Conservation (phyloP, 257 asterid genomes). For the Nicotiana otophora region DNA sequence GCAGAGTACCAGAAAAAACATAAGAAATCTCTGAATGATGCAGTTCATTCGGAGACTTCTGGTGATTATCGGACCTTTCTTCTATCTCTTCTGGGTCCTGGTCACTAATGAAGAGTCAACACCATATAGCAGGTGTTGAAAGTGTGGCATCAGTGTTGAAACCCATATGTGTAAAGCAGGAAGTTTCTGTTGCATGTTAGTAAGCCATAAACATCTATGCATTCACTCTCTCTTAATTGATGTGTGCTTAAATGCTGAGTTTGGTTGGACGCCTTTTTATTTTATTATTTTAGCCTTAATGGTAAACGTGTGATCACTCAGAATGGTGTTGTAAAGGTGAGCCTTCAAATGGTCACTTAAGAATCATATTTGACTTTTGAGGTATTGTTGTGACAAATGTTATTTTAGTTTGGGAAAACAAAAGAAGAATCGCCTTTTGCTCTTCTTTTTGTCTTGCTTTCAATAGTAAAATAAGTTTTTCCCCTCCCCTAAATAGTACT, state of each 20-base stretch:
- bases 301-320: not conserved
- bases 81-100: constrained; percentile 66
- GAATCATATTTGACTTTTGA: not conserved
- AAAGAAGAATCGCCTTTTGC: not conserved
- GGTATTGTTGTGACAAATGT: not conserved
- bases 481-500: too few species aligned
- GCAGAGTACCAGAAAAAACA: constrained; percentile 75
- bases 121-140: not conserved
- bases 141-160: not conserved
- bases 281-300: not conserved
- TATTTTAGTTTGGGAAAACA: not conserved
- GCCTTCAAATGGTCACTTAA: not conserved
- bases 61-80: constrained; percentile 71
- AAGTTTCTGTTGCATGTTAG: not conserved
- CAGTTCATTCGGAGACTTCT: constrained; percentile 72
- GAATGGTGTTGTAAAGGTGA: not conserved
- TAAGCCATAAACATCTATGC: not conserved
- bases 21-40: constrained; percentile 63
- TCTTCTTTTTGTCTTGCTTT: not conserved
- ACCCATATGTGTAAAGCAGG: not conserved
- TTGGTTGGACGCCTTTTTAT: not conserved
- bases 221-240: not conserved
- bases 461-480: too few species aligned
- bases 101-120: constrained; percentile 20
- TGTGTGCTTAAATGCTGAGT: not conserved